Evolutionary conservation across 2,329 filamentous ascomycete genomes (phyloP).

Genomic region (Elsinoe necatrix): DNA sequence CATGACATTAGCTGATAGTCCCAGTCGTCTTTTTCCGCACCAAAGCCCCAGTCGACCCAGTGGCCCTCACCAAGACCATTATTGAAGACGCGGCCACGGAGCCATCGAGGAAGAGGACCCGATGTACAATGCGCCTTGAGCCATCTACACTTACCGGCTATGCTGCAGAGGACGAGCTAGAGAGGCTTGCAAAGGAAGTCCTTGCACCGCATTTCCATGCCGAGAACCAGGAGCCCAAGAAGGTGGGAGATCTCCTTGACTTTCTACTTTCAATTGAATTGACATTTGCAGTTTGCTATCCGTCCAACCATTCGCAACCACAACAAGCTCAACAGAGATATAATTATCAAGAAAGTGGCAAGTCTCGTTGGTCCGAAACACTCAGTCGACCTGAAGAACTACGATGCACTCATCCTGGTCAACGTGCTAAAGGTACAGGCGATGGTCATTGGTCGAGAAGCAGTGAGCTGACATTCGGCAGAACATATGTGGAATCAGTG

Average conservation of each 20-base stretch:
- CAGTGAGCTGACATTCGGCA: conserved; percentile 28
- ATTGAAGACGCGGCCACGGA: conserved; percentile 48
- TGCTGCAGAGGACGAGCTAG: conserved; percentile 60
- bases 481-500: conserved; percentile 70
- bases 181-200: conserved; percentile 55
- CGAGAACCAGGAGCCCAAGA: conserved; percentile 40
- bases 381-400: conserved; percentile 67
- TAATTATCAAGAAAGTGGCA: conserved; percentile 64
- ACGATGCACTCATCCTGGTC: conserved; percentile 69
- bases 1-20: no score
- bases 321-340: conserved; percentile 56
- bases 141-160: conserved; percentile 54
- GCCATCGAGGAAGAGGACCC: conserved; percentile 44
- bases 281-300: conserved; percentile 62
- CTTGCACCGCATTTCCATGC: conserved; percentile 56
- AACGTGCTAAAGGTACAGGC: conserved; percentile 67
- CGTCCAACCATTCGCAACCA: conserved; percentile 69
- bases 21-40: conserved; percentile 55
- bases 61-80: conserved; percentile 50
- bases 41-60: conserved; percentile 49
- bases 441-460: no score
- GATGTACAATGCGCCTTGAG: conserved; percentile 53
- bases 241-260: conserved; percentile 34
- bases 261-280: neutral
- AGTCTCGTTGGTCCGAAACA: conserved; percentile 56